Percentiles rank a stretch among this genome's conserved stretches.
Conservation (phyloP, 768 basidiomycete species). For the Harrya chromipes region DNA sequence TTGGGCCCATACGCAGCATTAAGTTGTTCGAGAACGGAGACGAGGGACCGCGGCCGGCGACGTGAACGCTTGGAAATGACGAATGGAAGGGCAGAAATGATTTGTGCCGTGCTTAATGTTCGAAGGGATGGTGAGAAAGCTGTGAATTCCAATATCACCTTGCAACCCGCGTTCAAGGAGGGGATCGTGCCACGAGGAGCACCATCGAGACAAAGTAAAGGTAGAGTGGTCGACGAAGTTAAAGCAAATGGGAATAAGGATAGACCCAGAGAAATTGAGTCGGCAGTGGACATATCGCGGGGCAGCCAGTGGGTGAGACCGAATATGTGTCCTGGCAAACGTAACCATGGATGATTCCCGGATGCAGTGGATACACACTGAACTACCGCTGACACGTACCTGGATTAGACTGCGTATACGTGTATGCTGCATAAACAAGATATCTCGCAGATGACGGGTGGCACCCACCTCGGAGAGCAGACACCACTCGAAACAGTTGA, state of each 20-base stretch:
- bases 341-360: background rate
- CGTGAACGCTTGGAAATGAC: slow-evolving; percentile 30
- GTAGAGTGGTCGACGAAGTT: slow-evolving; percentile 1
- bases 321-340: background rate
- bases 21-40: slow-evolving; percentile 37
- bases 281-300: background rate
- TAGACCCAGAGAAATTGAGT: slow-evolving; percentile 9
- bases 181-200: slow-evolving; percentile 11
- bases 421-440: background rate
- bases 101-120: slow-evolving; percentile 35
- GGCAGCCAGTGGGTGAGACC: background rate
- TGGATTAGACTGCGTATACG: slow-evolving; percentile 9
- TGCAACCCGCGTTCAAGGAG: slow-evolving; percentile 15
- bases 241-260: slow-evolving; percentile 7
- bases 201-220: slow-evolving; percentile 24
- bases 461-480: slow-evolving; percentile 22
- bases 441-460: background rate
- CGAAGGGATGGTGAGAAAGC: slow-evolving; percentile 37
- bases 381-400: slow-evolving; percentile 21
- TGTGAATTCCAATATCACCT: slow-evolving; percentile 34
- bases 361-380: background rate
- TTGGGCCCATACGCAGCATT: slow-evolving; percentile 21
- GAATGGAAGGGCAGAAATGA: slow-evolving; percentile 46
- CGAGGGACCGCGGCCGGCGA: slow-evolving; percentile 38
- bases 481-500: slow-evolving; percentile 37